Percentiles rank a stretch among this genome's conserved stretches.
These are phyloP conservation scores for Candida ulmi DNA, from an alignment of 805 yeast species.

Conservation along the genomic window DNA sequence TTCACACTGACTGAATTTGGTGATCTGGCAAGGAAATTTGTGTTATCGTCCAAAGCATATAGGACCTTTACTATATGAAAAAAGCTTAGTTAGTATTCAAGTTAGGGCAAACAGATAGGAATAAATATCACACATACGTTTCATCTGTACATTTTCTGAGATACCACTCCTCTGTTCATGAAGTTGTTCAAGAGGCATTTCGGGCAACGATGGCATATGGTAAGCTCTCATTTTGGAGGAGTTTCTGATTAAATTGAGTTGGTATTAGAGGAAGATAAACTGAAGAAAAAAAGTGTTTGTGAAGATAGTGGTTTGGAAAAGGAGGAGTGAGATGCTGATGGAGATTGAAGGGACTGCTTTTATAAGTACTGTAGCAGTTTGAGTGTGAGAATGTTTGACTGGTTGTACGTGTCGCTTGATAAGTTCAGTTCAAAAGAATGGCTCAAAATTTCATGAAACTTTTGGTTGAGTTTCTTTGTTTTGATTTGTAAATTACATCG, in stretches of 20 bases:
- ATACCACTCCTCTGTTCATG: conserved; percentile 6
- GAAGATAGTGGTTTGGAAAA: too few species aligned
- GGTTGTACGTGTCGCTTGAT: too few species aligned
- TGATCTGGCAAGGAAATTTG: conserved; percentile 38
- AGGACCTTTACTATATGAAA: conserved; percentile 27
- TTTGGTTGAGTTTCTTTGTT: not conserved
- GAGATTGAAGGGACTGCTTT: too few species aligned
- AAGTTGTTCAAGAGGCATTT: conserved; percentile 18
- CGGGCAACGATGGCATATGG: conserved; percentile 27
- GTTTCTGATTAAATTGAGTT: not conserved
- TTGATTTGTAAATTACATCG: not conserved
- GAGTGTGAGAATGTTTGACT: too few species aligned
- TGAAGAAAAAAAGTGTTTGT: too few species aligned
- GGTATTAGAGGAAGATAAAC: too few species aligned
- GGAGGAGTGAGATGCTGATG: too few species aligned
- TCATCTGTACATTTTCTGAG: conserved; percentile 18
- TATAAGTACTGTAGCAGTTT: too few species aligned
- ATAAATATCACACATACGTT: conserved; percentile 10
- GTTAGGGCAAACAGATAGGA: not conserved
- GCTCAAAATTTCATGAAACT: not conserved
- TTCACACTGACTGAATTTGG: conserved; percentile 29
- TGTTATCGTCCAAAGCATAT: conserved; percentile 37
- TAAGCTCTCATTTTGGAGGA: conserved; percentile 19
- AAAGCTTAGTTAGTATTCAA: conserved; percentile 2
- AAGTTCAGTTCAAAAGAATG: not conserved